Percentiles rank a stretch among this genome's conserved stretches.
phyloP scores from a whole-genome alignment of 2,329 filamentous ascomycete genomes.

The Phoma sp. region DNA sequence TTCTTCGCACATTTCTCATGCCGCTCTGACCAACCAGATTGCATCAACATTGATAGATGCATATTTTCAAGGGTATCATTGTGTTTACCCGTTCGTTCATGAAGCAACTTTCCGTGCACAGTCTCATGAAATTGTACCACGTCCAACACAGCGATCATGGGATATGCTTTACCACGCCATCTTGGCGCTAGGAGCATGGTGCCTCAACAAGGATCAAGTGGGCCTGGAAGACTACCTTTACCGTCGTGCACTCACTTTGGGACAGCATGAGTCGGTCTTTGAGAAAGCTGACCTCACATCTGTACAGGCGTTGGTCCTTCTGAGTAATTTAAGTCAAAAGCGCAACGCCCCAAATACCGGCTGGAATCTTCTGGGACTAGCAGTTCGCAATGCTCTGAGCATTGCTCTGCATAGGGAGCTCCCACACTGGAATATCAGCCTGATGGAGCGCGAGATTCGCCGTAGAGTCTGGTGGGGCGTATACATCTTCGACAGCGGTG shows the following conservation, averaged over 20 bases:
- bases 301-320: slow-evolving; percentile 31
- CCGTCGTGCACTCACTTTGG: slow-evolving; percentile 30
- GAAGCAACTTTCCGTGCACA: slow-evolving; percentile 36
- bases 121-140: slow-evolving; percentile 32
- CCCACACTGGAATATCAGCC: slow-evolving; percentile 35
- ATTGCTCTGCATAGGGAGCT: slow-evolving; percentile 34
- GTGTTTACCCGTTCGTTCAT: slow-evolving; percentile 34
- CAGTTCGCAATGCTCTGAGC: slow-evolving; percentile 32
- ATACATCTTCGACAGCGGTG: slow-evolving; percentile 36
- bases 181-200: slow-evolving; percentile 32
- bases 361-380: slow-evolving; percentile 34
- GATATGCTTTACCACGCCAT: slow-evolving; percentile 34
- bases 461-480: slow-evolving; percentile 35
- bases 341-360: slow-evolving; percentile 33
- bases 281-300: slow-evolving; percentile 32
- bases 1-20: slow-evolving; percentile 31
- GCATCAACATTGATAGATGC: slow-evolving; percentile 30
- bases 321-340: slow-evolving; percentile 35
- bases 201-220: slow-evolving; percentile 29
- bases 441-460: slow-evolving; percentile 32
- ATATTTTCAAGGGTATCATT: slow-evolving; percentile 33
- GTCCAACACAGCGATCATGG: slow-evolving; percentile 29
- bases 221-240: slow-evolving; percentile 34
- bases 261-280: slow-evolving; percentile 34
- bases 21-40: slow-evolving; percentile 28